A percentile compares a stretch with the other conserved stretches of the same genome.
These are phyloP conservation scores for Entomortierella parvispora DNA, from an alignment of 192 early-diverging fungal genomes.

Conservation along the genomic window DNA sequence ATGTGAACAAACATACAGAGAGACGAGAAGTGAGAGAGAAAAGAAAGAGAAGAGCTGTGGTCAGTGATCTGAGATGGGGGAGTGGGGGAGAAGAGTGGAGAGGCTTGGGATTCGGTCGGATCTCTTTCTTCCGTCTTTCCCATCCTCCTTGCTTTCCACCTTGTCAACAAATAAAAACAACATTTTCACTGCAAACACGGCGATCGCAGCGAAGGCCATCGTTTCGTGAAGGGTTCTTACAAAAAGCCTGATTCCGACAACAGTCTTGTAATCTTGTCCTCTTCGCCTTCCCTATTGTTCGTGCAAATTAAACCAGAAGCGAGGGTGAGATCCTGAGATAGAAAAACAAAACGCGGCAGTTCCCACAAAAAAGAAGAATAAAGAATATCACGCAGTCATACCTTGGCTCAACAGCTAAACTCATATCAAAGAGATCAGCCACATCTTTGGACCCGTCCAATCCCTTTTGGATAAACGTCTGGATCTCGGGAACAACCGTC, in stretches of 20 bases:
- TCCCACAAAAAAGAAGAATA: not conserved
- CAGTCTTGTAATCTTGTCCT: constrained; percentile 80
- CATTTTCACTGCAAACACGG: not conserved
- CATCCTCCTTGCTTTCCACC: too few relatives aligned
- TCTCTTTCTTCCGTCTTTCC: not conserved
- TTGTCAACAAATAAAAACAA: not conserved
- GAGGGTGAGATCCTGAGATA: not conserved
- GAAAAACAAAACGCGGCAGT: not conserved
- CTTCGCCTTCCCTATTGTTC: constrained; percentile 60
- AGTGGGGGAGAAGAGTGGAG: too few relatives aligned
- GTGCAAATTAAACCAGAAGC: not conserved
- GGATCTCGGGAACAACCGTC: constrained; percentile 85
- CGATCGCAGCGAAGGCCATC: too few relatives aligned
- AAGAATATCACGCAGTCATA: constrained; percentile 24
- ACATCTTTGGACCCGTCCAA: constrained; percentile 76
- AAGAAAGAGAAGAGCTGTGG: not conserved
- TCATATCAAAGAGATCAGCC: constrained; percentile 79
- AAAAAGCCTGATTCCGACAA: constrained; percentile 84
- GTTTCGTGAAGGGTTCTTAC: constrained; percentile 44
- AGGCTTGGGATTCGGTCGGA: too few relatives aligned
- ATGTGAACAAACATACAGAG: not conserved
- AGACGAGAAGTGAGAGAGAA: not conserved
- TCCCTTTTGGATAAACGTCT: constrained; percentile 77
- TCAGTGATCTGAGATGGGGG: too few relatives aligned
- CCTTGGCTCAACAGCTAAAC: constrained; percentile 86